These are phyloP conservation scores for Triticum monococcum DNA, from an alignment of 176 grass and related monocot genomes.

Conservation along the genomic window DNA sequence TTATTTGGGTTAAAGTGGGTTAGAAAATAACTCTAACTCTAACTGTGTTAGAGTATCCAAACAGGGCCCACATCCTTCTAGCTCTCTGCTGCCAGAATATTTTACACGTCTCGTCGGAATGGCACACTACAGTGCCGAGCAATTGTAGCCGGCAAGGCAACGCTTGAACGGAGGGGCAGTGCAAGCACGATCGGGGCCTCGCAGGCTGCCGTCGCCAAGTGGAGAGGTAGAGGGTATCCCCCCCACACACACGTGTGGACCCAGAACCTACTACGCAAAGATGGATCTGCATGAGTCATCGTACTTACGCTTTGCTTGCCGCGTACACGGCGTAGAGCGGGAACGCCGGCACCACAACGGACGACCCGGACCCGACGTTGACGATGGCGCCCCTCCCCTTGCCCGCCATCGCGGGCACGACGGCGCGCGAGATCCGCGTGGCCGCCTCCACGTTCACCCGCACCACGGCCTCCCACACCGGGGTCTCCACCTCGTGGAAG, in stretches of 20 bases:
- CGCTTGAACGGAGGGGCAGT: too few relatives aligned
- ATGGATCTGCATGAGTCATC: neutral
- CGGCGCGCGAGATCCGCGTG: conserved; percentile 46
- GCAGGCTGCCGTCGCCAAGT: too few relatives aligned
- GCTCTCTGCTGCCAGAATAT: too few relatives aligned
- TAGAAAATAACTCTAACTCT: too few relatives aligned
- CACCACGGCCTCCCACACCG: conserved; percentile 41
- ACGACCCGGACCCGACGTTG: conserved; percentile 52
- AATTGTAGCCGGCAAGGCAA: neutral
- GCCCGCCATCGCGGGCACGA: conserved; percentile 43
- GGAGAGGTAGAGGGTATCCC: too few relatives aligned
- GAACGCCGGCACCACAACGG: conserved; percentile 46
- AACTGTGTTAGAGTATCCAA: too few relatives aligned
- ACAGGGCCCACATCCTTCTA: too few relatives aligned
- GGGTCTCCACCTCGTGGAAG: conserved; percentile 52
- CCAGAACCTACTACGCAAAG: neutral
- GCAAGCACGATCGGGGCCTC: too few relatives aligned
- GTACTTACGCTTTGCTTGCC: conserved; percentile 40
- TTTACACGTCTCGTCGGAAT: too few relatives aligned
- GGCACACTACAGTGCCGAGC: neutral
- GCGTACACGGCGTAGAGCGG: conserved; percentile 67
- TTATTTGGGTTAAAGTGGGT: too few relatives aligned
- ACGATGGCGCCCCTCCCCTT: conserved; percentile 48
- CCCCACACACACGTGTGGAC: too few relatives aligned
- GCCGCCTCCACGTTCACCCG: conserved; percentile 56